Percentiles rank a stretch among this genome's conserved stretches.
Conservation (phyloP, 371 early-diverging fungal species). For the Zychaea mexicana region DNA sequence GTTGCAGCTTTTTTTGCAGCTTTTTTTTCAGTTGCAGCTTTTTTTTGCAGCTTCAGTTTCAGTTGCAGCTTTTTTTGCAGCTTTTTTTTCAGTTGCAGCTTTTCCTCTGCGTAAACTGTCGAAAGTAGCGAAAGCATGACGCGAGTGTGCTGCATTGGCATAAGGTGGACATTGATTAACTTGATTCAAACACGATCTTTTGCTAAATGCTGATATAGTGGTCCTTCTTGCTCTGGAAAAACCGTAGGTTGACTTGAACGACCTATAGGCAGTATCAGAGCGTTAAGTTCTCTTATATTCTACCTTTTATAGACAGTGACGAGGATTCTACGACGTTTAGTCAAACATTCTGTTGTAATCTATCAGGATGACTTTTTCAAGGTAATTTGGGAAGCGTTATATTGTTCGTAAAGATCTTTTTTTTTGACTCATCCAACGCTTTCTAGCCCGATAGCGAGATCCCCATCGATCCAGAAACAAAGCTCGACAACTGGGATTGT, state of each 20-base stretch:
- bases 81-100: too few relatives aligned
- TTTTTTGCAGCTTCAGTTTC: too few relatives aligned
- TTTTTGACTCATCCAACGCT: too few relatives aligned
- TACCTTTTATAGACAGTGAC: slow-evolving; percentile 60
- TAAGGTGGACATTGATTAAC: slow-evolving; percentile 16
- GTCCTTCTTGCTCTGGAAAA: slow-evolving; percentile 71
- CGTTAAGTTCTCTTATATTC: too few relatives aligned
- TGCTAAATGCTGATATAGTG: slow-evolving; percentile 24
- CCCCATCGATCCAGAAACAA: slow-evolving; percentile 65
- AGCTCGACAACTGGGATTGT: slow-evolving; percentile 85
- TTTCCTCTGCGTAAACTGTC: too few relatives aligned
- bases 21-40: too few relatives aligned
- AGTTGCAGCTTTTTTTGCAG: not conserved
- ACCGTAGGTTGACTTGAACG: slow-evolving; percentile 37
- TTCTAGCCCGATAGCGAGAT: slow-evolving; percentile 69
- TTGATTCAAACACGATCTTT: not conserved
- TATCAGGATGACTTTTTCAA: slow-evolving; percentile 89
- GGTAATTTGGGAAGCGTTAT: too few relatives aligned
- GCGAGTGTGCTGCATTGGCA: slow-evolving; percentile 27
- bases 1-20: not conserved
- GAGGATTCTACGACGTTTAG: slow-evolving; percentile 53
- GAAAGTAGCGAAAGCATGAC: not conserved
- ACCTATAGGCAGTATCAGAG: not conserved
- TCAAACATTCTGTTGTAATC: slow-evolving; percentile 65
- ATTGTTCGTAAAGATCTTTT: too few relatives aligned